A percentile compares a stretch with the other conserved stretches of the same genome.
phyloP scores from a whole-genome alignment of 805 yeast genomes.

The Scheffersomyces amazonensis region DNA sequence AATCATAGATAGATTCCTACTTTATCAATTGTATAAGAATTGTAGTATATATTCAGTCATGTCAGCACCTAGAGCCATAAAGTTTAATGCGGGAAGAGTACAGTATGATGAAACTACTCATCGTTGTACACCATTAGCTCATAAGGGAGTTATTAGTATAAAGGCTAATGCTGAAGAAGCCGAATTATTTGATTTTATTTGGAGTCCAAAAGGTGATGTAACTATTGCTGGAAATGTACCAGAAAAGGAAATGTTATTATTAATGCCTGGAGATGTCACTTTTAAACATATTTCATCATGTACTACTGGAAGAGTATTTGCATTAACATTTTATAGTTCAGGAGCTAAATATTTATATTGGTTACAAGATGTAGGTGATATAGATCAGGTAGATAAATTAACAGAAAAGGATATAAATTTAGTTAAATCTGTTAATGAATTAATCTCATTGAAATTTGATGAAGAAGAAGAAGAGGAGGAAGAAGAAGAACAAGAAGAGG shows the following conservation, averaged over 20 bases:
- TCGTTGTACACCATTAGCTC: conserved; percentile 65
- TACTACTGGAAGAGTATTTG: conserved; percentile 73
- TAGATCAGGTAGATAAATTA: conserved; percentile 55
- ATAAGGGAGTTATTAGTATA: conserved; percentile 64
- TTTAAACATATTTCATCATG: conserved; percentile 71
- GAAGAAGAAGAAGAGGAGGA: conserved; percentile 21
- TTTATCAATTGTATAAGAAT: background rate
- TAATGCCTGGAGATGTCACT: conserved; percentile 83
- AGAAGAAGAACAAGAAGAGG: conserved; percentile 8
- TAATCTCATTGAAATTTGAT: conserved; percentile 40
- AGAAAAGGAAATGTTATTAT: conserved; percentile 60
- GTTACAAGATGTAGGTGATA: conserved; percentile 75
- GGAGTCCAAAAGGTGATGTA: conserved; percentile 64
- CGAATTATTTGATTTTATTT: conserved; percentile 63
- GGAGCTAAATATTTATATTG: conserved; percentile 63
- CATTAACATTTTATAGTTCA: conserved; percentile 59
- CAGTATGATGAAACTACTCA: conserved; percentile 59
- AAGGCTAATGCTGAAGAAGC: conserved; percentile 67
- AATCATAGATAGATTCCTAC: too few species aligned
- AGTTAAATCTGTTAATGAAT: conserved; percentile 43
- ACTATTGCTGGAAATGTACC: conserved; percentile 31
- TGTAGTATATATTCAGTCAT: background rate
- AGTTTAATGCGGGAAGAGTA: conserved; percentile 79
- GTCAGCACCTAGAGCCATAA: conserved; percentile 25
- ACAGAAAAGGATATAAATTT: conserved; percentile 57